phyloP scores from a whole-genome alignment of 768 basidiomycete genomes.

The Rhizopogon roseolus region DNA sequence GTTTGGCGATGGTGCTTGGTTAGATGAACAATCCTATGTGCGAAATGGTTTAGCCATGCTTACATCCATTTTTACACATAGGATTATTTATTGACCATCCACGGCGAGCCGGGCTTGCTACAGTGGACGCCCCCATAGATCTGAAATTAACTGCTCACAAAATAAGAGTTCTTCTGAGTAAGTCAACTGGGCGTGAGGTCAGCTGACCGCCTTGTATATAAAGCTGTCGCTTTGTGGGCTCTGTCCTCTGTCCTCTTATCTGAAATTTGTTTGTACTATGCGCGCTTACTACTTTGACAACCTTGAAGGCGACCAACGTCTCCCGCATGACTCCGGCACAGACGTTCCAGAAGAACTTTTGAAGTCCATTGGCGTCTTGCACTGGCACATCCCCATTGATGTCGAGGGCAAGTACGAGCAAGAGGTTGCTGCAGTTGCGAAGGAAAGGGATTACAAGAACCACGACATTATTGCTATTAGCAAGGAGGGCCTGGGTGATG shows the following conservation, averaged over 20 bases:
- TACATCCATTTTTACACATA: no score
- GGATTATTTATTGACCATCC: no score
- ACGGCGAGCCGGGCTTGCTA: no score
- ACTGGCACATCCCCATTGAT: constrained; percentile 66
- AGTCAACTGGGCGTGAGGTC: no score
- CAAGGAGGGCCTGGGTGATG: constrained; percentile 72
- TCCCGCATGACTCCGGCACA: constrained; percentile 69
- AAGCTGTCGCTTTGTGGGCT: no score
- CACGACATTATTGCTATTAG: constrained; percentile 74
- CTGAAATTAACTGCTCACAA: no score
- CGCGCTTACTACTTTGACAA: constrained; percentile 72
- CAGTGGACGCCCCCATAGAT: no score
- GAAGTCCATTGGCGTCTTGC: constrained; percentile 53
- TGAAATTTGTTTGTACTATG: constrained; percentile 33
- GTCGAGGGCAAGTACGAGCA: constrained; percentile 38
- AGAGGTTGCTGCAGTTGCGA: constrained; percentile 57
- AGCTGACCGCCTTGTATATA: no score
- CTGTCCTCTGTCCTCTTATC: neutral
- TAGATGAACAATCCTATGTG: no score
- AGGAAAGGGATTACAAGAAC: constrained; percentile 75
- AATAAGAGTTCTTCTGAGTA: no score
- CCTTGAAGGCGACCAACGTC: constrained; percentile 73
- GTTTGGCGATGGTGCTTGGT: no score
- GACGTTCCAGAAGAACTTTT: constrained; percentile 47
- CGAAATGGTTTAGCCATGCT: no score